Conservation (phyloP, 176 grass and related monocot species). For the Aegilops umbellulata region DNA sequence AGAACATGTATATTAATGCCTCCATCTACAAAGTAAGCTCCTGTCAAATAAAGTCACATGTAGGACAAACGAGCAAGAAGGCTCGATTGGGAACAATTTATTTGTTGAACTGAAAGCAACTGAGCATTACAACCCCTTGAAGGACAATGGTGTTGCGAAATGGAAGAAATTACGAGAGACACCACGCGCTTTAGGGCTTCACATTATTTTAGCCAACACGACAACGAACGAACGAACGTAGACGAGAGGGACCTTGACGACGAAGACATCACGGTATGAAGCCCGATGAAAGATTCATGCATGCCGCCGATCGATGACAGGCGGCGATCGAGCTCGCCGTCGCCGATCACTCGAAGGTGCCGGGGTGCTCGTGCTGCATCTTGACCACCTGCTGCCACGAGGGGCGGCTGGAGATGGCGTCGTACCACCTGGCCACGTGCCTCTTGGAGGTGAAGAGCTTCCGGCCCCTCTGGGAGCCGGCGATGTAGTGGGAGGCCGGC, state of each 20-base stretch:
- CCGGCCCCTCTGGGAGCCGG: slow-evolving; percentile 38
- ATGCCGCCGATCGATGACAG: neutral
- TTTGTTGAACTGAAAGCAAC: slow-evolving; percentile 30
- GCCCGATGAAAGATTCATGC: slow-evolving; percentile 24
- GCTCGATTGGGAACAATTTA: slow-evolving; percentile 12
- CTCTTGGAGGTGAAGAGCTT: slow-evolving; percentile 70
- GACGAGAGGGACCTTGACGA: slow-evolving; percentile 38
- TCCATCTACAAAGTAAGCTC: too few species aligned
- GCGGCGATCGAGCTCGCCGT: neutral
- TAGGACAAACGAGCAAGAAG: slow-evolving; percentile 1
- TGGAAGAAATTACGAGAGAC: slow-evolving; percentile 3
- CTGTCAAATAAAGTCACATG: too few species aligned
- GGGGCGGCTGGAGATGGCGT: slow-evolving; percentile 42
- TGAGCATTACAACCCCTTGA: neutral
- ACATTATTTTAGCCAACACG: slow-evolving; percentile 35
- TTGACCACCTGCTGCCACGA: slow-evolving; percentile 69
- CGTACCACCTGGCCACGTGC: slow-evolving; percentile 75
- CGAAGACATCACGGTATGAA: slow-evolving; percentile 35
- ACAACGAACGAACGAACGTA: slow-evolving; percentile 8
- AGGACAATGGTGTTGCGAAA: neutral
- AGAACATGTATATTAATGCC: too few species aligned
- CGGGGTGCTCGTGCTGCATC: slow-evolving; percentile 73
- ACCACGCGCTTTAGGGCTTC: slow-evolving; percentile 19
- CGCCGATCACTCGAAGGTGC: slow-evolving; percentile 45
- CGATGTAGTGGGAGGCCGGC: slow-evolving; percentile 75